Evolutionary conservation across 1,284 basidiomycete species (phyloP), one percentile per base, ranked within the genome.

Genomic region (Butyriboletus appendiculatus): DNA sequence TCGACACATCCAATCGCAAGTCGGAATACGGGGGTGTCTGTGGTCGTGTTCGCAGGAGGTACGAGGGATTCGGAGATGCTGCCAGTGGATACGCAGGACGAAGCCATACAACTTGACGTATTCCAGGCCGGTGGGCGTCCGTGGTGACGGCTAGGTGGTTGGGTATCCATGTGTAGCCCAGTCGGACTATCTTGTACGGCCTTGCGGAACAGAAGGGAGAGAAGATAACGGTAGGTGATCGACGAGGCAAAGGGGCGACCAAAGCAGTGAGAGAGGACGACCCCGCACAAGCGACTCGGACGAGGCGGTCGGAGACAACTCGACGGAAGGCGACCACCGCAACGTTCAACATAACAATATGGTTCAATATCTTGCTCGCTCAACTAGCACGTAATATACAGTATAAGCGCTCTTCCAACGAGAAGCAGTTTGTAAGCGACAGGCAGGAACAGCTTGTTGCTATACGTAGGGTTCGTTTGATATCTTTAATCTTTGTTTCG

Each of bases 121-220:
- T 12, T 20, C 18, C 11, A 14, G 12, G 12, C 3, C 3, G 12
- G 12, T 20, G 0, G 18, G 10, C 37, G 18, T 20, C 11, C 32
- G 32, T 12, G 12, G 12, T 12, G 30, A 30, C 1, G 30, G 11
- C 4, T 30, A 2, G 30, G 4, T 12, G 2, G 30, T 30, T 30
- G 30, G 30, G 30, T 2, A 30, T 30, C 11, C 4, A 30, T 3
- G 30, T 6, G 12, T 32, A 32, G 32, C 12, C 12, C 32, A 32
- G 12, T 32, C 12, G 12, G 32, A 32, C 12, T 12, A 32, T 32
- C 32, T 32, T 32, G 12, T 12, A 32, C 2, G 12, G 1, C 12
- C 0, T 71, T 58, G 0, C 79, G 75, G 8, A 78, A 52, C 40
- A 82, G 56, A 32, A 70, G 68, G 18, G 71, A 65, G 48, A 74